Conservation (phyloP, 768 basidiomycete genomes). For the Mrakia hoshinonis region DNA sequence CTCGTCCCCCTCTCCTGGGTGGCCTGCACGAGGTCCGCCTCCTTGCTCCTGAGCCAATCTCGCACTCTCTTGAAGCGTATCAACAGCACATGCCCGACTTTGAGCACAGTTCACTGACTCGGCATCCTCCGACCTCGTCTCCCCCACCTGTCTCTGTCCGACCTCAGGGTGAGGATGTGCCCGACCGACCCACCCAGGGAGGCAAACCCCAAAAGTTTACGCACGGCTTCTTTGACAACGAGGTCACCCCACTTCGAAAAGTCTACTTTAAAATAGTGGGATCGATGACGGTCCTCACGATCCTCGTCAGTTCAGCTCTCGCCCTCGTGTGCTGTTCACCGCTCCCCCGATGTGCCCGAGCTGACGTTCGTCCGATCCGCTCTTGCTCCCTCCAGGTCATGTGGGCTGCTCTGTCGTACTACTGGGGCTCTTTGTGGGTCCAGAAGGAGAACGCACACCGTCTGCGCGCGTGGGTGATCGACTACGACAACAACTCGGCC, state of each 20-base stretch:
- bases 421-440: conserved; percentile 39
- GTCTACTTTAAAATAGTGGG: conserved; percentile 40
- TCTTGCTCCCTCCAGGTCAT: too few relatives aligned
- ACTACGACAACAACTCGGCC: conserved; percentile 41
- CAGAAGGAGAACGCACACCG: conserved; percentile 38
- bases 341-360: not conserved
- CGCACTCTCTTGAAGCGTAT: too few relatives aligned
- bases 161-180: too few relatives aligned
- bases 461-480: conserved; percentile 44
- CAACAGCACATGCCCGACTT: too few relatives aligned
- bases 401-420: conserved; percentile 24
- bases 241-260: conserved; percentile 34
- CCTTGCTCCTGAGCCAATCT: too few relatives aligned
- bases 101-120: too few relatives aligned
- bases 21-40: too few relatives aligned
- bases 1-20: too few relatives aligned
- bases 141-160: too few relatives aligned
- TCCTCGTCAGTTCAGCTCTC: conserved; percentile 33
- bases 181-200: not conserved
- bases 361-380: too few relatives aligned
- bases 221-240: not conserved
- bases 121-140: too few relatives aligned
- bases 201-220: not conserved
- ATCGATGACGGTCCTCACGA: conserved; percentile 38
- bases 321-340: conserved; percentile 33